Conservation (phyloP, 1,284 basidiomycete species). For the Cystobasidium sp. region DNA sequence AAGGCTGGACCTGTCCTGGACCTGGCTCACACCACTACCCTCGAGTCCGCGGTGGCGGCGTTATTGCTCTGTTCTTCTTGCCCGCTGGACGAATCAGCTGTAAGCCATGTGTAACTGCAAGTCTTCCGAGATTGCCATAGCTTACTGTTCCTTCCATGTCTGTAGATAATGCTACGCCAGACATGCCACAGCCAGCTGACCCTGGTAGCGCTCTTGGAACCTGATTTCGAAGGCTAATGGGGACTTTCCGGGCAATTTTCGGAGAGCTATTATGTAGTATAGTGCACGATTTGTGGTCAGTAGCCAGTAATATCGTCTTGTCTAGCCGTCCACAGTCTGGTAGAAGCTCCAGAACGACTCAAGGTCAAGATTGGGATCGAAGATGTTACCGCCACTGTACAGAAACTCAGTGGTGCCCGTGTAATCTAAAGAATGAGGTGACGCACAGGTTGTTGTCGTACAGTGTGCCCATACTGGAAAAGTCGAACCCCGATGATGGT, state of each 20-base stretch:
- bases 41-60: conserved; percentile 26
- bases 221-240: not conserved
- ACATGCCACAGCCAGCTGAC: conserved; percentile 35
- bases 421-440: not conserved
- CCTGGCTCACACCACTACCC: conserved; percentile 41
- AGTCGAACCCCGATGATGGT: conserved; percentile 22
- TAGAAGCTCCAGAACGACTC: conserved; percentile 37
- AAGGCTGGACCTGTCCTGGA: conserved; percentile 40
- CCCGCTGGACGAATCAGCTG: conserved; percentile 39
- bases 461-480: conserved; percentile 1
- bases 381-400: conserved; percentile 18
- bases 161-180: conserved; percentile 33
- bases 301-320: not conserved
- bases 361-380: conserved; percentile 29
- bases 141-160: not conserved
- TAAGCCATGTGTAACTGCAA: not conserved
- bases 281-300: not conserved
- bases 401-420: not conserved
- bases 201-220: conserved; percentile 21
- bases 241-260: not conserved
- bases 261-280: not conserved
- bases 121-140: not conserved
- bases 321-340: conserved; percentile 15
- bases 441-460: conserved; percentile 15
- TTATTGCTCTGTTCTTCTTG: conserved; percentile 41